Percentiles rank a stretch among this genome's conserved stretches.
phyloP scores from a whole-genome alignment of 2,329 filamentous ascomycete species.

The Aspergillus aculeatus region DNA sequence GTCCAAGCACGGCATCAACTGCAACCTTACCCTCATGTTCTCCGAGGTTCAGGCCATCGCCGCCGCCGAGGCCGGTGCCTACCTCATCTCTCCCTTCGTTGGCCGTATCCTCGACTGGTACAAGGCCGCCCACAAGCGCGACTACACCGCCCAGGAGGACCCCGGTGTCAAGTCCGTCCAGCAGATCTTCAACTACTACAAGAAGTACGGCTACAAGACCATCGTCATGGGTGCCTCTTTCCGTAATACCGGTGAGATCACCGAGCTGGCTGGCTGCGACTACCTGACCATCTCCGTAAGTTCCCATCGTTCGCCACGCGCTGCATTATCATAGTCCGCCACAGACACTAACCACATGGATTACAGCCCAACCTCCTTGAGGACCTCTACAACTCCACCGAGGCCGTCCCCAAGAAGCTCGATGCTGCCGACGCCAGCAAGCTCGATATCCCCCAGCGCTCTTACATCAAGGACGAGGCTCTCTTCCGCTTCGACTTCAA shows the following conservation, averaged over 20 bases:
- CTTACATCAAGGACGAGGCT: slow-evolving; percentile 86
- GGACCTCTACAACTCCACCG: slow-evolving; percentile 82
- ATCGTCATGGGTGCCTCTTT: slow-evolving; percentile 99
- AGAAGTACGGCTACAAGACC: slow-evolving; percentile 98
- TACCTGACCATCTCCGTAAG: slow-evolving; percentile 95
- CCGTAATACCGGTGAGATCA: slow-evolving; percentile 95
- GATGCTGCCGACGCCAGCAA: slow-evolving; percentile 63
- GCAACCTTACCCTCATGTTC: slow-evolving; percentile 99
- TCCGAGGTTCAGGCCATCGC: slow-evolving; percentile 91
- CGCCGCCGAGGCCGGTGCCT: slow-evolving; percentile 90
- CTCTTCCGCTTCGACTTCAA: slow-evolving; percentile 99
- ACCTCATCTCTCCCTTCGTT: slow-evolving; percentile 98
- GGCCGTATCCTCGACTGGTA: slow-evolving; percentile 99
- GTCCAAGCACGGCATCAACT: slow-evolving; percentile 93
- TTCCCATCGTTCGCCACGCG: slow-evolving; percentile 19
- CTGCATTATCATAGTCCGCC: not conserved
- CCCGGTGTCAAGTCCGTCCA: slow-evolving; percentile 94
- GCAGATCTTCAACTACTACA: slow-evolving; percentile 99
- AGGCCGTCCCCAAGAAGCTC: slow-evolving; percentile 88
- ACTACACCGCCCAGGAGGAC: slow-evolving; percentile 85
- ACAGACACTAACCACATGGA: slow-evolving; percentile 16
- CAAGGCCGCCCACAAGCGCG: slow-evolving; percentile 94
- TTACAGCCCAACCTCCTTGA: slow-evolving; percentile 83
- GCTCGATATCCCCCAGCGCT: slow-evolving; percentile 81
- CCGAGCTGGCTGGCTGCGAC: slow-evolving; percentile 95